Evolutionary conservation across 208 protist genomes (phyloP).

Genomic region (Naegleria lovaniensis): DNA sequence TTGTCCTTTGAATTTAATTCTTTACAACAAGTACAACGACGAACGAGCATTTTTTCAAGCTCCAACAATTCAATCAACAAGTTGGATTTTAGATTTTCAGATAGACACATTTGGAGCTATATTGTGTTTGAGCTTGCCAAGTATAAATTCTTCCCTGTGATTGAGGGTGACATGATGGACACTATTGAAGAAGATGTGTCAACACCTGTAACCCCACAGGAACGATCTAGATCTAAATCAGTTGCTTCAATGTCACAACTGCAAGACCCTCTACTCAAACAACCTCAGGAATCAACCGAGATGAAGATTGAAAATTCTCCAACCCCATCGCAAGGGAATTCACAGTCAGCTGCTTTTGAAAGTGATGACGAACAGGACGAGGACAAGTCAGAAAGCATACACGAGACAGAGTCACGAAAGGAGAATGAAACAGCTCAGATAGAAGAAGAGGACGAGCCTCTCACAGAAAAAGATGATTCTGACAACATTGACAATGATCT

Average conservation of each 20-base stretch:
- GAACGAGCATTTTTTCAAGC: not conserved
- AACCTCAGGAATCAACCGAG: not conserved
- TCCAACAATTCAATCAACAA: not conserved
- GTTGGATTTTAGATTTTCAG: not conserved
- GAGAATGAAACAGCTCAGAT: not conserved
- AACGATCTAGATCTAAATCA: not conserved
- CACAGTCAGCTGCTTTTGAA: not conserved
- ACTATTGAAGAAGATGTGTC: not conserved
- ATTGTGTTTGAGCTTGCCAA: not conserved
- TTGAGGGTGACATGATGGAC: not conserved
- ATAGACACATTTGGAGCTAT: not conserved
- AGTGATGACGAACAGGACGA: not conserved
- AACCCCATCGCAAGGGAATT: not conserved
- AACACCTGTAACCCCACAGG: not conserved
- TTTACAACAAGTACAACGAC: not conserved
- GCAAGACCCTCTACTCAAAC: not conserved
- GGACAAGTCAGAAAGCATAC: not conserved
- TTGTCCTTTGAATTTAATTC: not conserved
- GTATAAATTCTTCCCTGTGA: not conserved
- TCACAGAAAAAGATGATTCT: not conserved
- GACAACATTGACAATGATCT: not conserved
- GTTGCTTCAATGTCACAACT: not conserved
- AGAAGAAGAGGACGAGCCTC: not conserved
- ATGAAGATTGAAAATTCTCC: not conserved
- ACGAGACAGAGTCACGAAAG: not conserved